phyloP scores from a whole-genome alignment of 2,329 filamentous ascomycete genomes.

The Fusarium temperatum region DNA sequence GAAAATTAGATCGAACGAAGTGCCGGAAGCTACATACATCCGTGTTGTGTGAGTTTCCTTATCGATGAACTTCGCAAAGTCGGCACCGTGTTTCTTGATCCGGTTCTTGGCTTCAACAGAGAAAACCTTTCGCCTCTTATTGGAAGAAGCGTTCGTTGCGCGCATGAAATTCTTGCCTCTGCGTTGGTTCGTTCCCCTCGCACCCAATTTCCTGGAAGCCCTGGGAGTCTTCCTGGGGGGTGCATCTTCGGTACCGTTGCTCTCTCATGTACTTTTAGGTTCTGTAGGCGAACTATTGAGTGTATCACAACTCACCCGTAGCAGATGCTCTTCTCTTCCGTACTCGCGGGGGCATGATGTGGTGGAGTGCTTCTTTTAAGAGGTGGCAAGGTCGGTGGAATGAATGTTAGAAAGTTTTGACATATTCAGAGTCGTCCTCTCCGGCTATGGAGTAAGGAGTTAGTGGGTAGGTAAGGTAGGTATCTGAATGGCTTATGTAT shows the following conservation, averaged over 20 bases:
- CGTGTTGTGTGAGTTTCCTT: constrained; percentile 5
- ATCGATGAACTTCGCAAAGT: constrained; percentile 36
- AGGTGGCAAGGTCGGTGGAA: not conserved
- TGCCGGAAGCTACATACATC: constrained; percentile 11
- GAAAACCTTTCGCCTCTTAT: constrained; percentile 18
- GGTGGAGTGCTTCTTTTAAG: not conserved
- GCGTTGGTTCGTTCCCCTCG: not conserved
- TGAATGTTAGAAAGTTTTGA: too few species aligned
- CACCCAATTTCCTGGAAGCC: constrained; percentile 12
- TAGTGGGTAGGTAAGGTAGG: too few species aligned
- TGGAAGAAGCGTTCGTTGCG: not conserved
- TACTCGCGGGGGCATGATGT: constrained; percentile 41
- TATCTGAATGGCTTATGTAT: not conserved
- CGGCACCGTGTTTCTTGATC: constrained; percentile 36
- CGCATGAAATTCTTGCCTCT: not conserved
- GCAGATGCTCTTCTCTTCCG: constrained; percentile 40
- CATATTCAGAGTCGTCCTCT: not conserved
- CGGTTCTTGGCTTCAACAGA: constrained; percentile 31
- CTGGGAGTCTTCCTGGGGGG: constrained; percentile 23
- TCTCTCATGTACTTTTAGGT: constrained; percentile 21
- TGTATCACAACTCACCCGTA: constrained; percentile 26
- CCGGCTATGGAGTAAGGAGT: too few species aligned
- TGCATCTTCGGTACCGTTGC: constrained; percentile 8
- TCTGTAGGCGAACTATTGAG: too few species aligned
- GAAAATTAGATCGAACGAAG: not conserved